A percentile compares a stretch with the other conserved stretches of the same genome.
phyloP scores from a whole-genome alignment of 2,329 filamentous ascomycete genomes.

The Lecanoromycetidae sp. region DNA sequence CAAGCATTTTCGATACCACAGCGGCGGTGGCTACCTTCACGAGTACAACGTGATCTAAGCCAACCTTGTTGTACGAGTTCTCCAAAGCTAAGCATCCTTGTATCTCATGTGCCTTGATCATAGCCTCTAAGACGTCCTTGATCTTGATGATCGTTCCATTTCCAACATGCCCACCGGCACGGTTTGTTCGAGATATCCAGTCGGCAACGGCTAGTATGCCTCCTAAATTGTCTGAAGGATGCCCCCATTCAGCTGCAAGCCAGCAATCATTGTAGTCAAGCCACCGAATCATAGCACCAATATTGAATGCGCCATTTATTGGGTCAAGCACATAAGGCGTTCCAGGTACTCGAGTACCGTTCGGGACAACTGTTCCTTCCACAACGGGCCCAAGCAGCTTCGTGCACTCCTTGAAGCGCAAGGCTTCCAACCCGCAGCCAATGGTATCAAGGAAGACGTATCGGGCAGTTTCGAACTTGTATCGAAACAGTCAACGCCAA shows the following conservation, averaged over 20 bases:
- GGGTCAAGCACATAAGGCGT: conserved; percentile 92
- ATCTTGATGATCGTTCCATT: conserved; percentile 73
- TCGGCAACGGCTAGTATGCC: conserved; percentile 94
- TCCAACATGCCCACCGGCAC: conserved; percentile 63
- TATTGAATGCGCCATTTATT: conserved; percentile 94
- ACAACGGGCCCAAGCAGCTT: conserved; percentile 91
- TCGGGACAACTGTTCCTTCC: conserved; percentile 78
- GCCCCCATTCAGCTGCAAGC: conserved; percentile 97
- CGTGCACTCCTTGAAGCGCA: conserved; percentile 90
- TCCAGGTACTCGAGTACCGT: conserved; percentile 81
- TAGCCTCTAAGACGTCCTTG: conserved; percentile 83
- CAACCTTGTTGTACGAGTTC: conserved; percentile 98
- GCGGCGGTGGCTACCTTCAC: conserved; percentile 96
- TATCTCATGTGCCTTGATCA: conserved; percentile 99
- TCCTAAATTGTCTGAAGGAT: conserved; percentile 94
- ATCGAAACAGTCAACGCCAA: conserved; percentile 13
- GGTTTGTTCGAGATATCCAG: conserved; percentile 92
- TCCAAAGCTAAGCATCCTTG: conserved; percentile 93
- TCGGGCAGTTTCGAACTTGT: conserved; percentile 82
- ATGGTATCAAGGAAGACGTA: conserved; percentile 95
- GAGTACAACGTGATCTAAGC: conserved; percentile 90
- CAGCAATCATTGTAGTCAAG: conserved; percentile 99
- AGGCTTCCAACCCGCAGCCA: conserved; percentile 88
- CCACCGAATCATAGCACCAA: conserved; percentile 97
- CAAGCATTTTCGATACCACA: conserved; percentile 90